These are phyloP conservation scores for Chimonanthus salicifolius DNA, from an alignment of 164 flowering plant genomes.

Conservation along the genomic window DNA sequence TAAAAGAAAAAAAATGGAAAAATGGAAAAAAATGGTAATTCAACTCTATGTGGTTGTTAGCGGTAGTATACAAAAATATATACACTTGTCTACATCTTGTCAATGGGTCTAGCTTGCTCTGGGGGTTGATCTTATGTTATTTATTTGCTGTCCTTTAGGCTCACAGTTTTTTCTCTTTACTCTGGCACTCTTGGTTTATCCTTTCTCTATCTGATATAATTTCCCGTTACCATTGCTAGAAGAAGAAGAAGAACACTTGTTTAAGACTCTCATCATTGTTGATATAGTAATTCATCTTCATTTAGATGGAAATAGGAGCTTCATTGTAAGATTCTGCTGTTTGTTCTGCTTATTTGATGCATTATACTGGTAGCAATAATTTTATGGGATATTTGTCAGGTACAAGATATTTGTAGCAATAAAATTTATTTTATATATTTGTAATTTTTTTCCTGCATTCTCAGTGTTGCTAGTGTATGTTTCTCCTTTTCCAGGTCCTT, in stretches of 20 bases:
- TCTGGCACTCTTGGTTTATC: neutral
- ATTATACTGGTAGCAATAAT: neutral
- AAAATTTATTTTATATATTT: neutral
- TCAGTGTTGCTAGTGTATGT: constrained; percentile 3
- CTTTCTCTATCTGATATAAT: neutral
- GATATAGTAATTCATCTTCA: neutral
- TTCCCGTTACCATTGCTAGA: neutral
- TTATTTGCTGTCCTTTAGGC: no score
- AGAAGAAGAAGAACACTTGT: no score
- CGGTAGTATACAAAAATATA: no score
- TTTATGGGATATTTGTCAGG: neutral
- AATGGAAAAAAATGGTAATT: no score
- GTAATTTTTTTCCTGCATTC: neutral
- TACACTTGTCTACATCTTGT: no score
- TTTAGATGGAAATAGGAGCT: neutral
- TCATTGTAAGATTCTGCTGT: neutral
- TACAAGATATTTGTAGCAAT: neutral
- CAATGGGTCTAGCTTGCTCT: no score
- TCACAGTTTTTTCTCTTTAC: neutral
- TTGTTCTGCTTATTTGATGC: neutral
- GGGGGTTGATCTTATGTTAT: no score
- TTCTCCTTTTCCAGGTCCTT: constrained; percentile 48
- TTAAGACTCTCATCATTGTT: neutral
- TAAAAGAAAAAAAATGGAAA: no score
- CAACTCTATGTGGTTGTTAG: no score